Conservation (phyloP, 2,329 filamentous ascomycete genomes). For the Colletotrichum endophyticum region DNA sequence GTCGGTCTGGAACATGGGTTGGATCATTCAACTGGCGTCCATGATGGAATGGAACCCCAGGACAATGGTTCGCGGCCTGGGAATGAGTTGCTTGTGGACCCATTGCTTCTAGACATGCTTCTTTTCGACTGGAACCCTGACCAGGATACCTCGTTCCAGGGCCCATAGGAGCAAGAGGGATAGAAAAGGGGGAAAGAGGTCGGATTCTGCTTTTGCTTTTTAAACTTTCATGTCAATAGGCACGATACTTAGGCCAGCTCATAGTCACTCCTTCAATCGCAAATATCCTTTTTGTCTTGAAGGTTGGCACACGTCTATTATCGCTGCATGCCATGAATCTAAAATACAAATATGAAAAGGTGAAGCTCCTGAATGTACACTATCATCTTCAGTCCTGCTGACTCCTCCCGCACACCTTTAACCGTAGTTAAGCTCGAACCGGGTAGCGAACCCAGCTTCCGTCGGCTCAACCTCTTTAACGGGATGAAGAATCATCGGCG, state of each 20-base stretch:
- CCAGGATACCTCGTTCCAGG: background rate
- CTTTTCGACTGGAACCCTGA: background rate
- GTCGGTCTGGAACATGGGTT: no score
- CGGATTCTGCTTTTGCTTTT: no score
- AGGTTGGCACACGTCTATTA: background rate
- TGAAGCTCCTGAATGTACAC: background rate
- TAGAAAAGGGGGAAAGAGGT: no score
- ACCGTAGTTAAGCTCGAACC: conserved; percentile 42
- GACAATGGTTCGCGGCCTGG: no score
- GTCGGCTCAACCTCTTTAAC: conserved; percentile 63
- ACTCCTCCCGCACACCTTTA: conserved; percentile 26
- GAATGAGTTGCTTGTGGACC: no score
- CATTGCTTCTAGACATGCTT: background rate
- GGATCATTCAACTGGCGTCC: fast-evolving
- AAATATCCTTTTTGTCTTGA: background rate
- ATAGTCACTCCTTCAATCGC: no score
- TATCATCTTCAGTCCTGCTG: background rate
- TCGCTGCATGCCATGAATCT: background rate
- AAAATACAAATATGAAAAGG: background rate
- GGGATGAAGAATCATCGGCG: conserved; percentile 63
- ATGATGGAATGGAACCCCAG: fast-evolving
- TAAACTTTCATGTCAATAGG: fast-evolving
- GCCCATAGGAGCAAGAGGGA: background rate
- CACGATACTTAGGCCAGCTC: fast-evolving
- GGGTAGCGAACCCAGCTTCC: conserved; percentile 42